phyloP scores from a whole-genome alignment of 2,329 filamentous ascomycete genomes.

The Diatrype stigma region DNA sequence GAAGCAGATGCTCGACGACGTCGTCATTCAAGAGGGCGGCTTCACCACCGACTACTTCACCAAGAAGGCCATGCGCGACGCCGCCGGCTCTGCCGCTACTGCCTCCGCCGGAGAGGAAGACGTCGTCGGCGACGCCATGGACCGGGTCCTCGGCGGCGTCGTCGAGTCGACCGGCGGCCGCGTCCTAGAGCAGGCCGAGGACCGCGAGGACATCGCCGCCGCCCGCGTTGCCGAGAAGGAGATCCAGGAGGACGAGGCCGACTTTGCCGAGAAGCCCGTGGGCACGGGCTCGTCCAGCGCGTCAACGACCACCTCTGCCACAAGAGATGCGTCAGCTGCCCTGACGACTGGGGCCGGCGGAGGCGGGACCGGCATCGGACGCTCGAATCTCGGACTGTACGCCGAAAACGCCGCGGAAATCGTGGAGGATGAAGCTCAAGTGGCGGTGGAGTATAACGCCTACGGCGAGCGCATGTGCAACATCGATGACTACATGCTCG shows the following conservation, averaged over 20 bases:
- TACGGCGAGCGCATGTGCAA: conserved; percentile 55
- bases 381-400: conserved; percentile 34
- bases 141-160: conserved; percentile 70
- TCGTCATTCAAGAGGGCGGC: conserved; percentile 96
- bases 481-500: conserved; percentile 73
- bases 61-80: conserved; percentile 61
- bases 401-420: conserved; percentile 30
- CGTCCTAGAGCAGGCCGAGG: conserved; percentile 84
- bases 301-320: conserved; percentile 41
- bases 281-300: conserved; percentile 48
- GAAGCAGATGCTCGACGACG: conserved; percentile 95
- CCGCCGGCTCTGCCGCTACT: conserved; percentile 60
- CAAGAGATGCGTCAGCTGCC: conserved; percentile 32
- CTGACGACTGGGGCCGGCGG: conserved; percentile 2
- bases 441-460: conserved; percentile 52
- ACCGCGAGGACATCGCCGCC: conserved; percentile 84
- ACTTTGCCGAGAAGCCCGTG: conserved; percentile 67
- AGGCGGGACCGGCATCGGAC: conserved; percentile 16
- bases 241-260: conserved; percentile 77
- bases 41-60: conserved; percentile 98
- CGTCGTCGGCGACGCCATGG: conserved; percentile 65
- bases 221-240: conserved; percentile 87
- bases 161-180: conserved; percentile 61
- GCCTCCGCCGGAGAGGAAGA: conserved; percentile 51
- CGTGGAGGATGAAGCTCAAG: conserved; percentile 32